phyloP scores from a whole-genome alignment of 345 rosid species.

The Corchorus olitorius region DNA sequence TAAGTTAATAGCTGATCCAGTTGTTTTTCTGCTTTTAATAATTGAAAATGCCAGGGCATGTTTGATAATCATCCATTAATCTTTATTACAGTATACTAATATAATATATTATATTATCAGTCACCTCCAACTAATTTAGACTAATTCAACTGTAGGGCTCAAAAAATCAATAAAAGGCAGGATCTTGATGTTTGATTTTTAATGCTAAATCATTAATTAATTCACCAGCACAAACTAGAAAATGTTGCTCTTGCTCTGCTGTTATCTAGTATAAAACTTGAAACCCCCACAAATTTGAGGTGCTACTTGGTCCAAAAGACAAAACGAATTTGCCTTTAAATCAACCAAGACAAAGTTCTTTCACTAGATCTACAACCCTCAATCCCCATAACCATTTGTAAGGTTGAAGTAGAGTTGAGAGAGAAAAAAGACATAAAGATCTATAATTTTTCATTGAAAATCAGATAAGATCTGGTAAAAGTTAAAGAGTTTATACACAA shows the following conservation, averaged over 20 bases:
- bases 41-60: not conserved
- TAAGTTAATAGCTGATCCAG: not conserved
- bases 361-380: conserved; percentile 6
- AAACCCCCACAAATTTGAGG: not conserved
- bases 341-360: not conserved
- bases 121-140: not conserved
- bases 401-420: conserved; percentile 1
- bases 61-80: not conserved
- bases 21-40: not conserved
- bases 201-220: not conserved
- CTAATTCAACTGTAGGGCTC: not conserved
- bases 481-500: not conserved
- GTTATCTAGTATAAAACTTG: not conserved
- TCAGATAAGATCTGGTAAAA: conserved; percentile 12
- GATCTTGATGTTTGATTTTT: not conserved
- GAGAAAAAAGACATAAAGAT: conserved; percentile 9
- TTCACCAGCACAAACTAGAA: not conserved
- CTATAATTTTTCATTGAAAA: not conserved
- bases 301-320: not conserved
- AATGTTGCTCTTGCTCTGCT: not conserved
- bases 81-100: not conserved
- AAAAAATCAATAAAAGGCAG: not conserved
- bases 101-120: not conserved
- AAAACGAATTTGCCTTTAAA: not conserved
- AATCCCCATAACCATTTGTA: not conserved